Evolutionary conservation across 2,329 filamentous ascomycete species (phyloP).

Genomic region (Chaetoscypha palmicola): DNA sequence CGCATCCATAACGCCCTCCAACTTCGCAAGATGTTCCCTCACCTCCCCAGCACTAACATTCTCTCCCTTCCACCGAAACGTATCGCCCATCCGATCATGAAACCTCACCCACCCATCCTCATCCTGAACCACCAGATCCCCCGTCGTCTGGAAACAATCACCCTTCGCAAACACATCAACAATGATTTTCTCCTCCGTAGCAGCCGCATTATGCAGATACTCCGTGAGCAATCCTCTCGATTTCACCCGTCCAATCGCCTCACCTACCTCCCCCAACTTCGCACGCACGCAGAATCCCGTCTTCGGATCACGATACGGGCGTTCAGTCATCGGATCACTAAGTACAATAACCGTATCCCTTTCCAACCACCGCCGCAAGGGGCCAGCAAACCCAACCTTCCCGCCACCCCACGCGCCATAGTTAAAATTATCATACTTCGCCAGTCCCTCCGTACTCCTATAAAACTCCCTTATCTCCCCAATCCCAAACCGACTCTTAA

Average conservation of each 20-base stretch:
- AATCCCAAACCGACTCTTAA: constrained; percentile 37
- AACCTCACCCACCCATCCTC: constrained; percentile 38
- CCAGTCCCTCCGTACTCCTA: constrained; percentile 39
- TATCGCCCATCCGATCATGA: constrained; percentile 45
- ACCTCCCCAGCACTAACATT: constrained; percentile 41
- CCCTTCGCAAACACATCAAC: constrained; percentile 39
- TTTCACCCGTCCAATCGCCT: constrained; percentile 38
- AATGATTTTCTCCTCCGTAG: constrained; percentile 39
- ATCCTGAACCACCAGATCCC: constrained; percentile 38
- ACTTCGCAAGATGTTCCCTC: constrained; percentile 36
- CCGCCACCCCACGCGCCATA: constrained; percentile 36
- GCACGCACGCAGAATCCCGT: constrained; percentile 38
- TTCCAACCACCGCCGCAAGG: constrained; percentile 35
- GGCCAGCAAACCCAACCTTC: constrained; percentile 38
- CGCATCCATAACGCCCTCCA: constrained; percentile 36
- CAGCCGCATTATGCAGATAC: constrained; percentile 36
- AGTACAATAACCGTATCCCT: constrained; percentile 36
- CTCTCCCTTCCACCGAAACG: constrained; percentile 46
- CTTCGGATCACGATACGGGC: constrained; percentile 36
- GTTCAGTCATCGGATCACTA: constrained; percentile 33
- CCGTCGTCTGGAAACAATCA: constrained; percentile 39
- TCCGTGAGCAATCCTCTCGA: constrained; percentile 35
- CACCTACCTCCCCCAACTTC: constrained; percentile 35
- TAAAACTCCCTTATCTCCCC: constrained; percentile 43
- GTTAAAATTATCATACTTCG: constrained; percentile 39